A percentile compares a stretch with the other conserved stretches of the same genome.
phyloP scores from a whole-genome alignment of 331 rosid species.

The Spiraea crenata region DNA sequence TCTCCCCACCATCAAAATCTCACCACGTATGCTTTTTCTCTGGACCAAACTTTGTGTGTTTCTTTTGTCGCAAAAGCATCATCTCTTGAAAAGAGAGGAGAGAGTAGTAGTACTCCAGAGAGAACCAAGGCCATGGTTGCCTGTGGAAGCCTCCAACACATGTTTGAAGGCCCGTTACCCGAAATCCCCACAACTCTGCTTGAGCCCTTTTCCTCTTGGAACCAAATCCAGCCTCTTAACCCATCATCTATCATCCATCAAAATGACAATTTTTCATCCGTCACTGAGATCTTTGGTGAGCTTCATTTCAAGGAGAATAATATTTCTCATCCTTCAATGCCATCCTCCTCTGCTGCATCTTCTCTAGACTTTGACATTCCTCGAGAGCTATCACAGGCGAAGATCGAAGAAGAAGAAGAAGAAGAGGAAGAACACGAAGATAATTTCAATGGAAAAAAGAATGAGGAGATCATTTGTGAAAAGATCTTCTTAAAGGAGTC shows the following conservation, averaged over 20 bases:
- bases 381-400: not conserved
- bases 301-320: constrained; percentile 74
- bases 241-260: not conserved
- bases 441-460: constrained; percentile 12
- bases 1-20: constrained; percentile 31
- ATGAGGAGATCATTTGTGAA: constrained; percentile 8
- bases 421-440: constrained; percentile 12
- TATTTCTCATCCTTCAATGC: constrained; percentile 14
- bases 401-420: constrained; percentile 15
- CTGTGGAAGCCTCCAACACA: constrained; percentile 73
- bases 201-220: constrained; percentile 63
- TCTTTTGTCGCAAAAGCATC: constrained; percentile 6
- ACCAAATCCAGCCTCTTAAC: constrained; percentile 46
- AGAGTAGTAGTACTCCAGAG: not conserved
- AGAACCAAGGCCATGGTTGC: constrained; percentile 55
- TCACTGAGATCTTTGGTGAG: constrained; percentile 81
- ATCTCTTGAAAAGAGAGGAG: not conserved
- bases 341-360: constrained; percentile 9
- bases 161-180: constrained; percentile 65
- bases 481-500: constrained; percentile 25
- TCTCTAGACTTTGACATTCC: not conserved
- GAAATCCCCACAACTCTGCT: constrained; percentile 59
- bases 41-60: not conserved
- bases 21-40: constrained; percentile 5
- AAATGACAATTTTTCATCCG: constrained; percentile 30